Percentiles rank a stretch among this genome's conserved stretches.
phyloP scores from a whole-genome alignment of 352 stramenopile genomes.

The Peronospora destructor region DNA sequence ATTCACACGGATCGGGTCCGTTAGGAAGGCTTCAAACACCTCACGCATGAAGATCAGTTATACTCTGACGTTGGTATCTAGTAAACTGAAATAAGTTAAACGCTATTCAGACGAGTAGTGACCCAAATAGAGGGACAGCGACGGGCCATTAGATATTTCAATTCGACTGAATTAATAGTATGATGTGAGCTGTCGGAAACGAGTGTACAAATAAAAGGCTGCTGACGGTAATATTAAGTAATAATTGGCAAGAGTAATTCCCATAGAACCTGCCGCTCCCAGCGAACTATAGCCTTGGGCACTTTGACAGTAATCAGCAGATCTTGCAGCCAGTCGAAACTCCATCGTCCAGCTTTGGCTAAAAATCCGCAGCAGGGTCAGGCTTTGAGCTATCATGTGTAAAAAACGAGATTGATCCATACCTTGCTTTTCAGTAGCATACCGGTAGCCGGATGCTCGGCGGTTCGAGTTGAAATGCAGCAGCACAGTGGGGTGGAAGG shows the following conservation, averaged over 20 bases:
- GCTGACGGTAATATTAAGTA: no score
- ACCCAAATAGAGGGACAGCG: no score
- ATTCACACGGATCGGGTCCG: conserved; percentile 70
- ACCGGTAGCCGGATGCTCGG: conserved; percentile 9
- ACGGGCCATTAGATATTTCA: no score
- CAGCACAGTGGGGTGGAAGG: conserved; percentile 32
- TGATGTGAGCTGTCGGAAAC: no score
- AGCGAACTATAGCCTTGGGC: no score
- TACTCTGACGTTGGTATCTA: neutral
- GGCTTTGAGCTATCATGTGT: neutral
- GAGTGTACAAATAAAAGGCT: no score
- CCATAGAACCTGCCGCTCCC: no score
- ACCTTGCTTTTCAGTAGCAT: conserved; percentile 23
- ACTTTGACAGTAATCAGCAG: conserved; percentile 8
- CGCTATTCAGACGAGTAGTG: no score
- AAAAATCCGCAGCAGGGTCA: conserved; percentile 7
- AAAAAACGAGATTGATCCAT: neutral
- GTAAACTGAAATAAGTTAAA: no score
- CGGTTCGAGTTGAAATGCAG: conserved; percentile 20
- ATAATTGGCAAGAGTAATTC: no score
- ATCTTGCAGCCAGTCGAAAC: conserved; percentile 20
- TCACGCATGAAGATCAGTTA: conserved; percentile 44
- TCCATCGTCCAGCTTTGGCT: conserved; percentile 16
- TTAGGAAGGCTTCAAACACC: conserved; percentile 79
- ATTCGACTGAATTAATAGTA: no score